These are phyloP conservation scores for Podosphaera fusca DNA, from an alignment of 2,329 filamentous ascomycete species.

Conservation along the genomic window DNA sequence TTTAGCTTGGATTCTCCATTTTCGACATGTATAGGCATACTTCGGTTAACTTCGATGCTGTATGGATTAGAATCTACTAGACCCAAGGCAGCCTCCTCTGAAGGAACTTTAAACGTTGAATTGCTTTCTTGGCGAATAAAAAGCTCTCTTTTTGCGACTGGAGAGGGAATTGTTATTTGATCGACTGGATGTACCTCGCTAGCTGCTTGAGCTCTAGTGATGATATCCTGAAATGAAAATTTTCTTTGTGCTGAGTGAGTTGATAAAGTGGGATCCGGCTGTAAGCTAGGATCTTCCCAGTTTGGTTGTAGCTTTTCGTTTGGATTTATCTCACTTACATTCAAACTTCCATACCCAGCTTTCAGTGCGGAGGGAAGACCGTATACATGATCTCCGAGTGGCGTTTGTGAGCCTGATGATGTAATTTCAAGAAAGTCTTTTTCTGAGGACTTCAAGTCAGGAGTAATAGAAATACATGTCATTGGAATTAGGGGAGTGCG, in stretches of 20 bases:
- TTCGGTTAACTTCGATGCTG: background rate
- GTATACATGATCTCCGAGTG: slow-evolving; percentile 16
- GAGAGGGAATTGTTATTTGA: slow-evolving; percentile 10
- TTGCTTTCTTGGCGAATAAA: slow-evolving; percentile 20
- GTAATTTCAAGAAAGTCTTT: background rate
- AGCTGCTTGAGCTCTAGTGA: slow-evolving; percentile 19
- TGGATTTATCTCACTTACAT: slow-evolving; percentile 14
- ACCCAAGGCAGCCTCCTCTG: slow-evolving; percentile 64
- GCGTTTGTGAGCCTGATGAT: background rate
- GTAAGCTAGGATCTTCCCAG: slow-evolving; percentile 7
- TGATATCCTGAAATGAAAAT: slow-evolving; percentile 82
- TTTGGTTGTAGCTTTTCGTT: slow-evolving; percentile 1
- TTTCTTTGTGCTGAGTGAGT: slow-evolving; percentile 44
- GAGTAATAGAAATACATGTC: slow-evolving; percentile 27
- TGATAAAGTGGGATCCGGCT: slow-evolving; percentile 28
- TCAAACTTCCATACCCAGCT: slow-evolving; percentile 27
- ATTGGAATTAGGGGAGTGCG: slow-evolving; percentile 21
- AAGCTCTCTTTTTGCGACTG: slow-evolving; percentile 17
- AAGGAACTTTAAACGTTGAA: slow-evolving; percentile 27
- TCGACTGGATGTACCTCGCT: slow-evolving; percentile 2
- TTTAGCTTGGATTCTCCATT: background rate
- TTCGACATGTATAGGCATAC: background rate
- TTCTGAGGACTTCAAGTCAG: slow-evolving; percentile 31
- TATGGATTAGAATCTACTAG: slow-evolving; percentile 49
- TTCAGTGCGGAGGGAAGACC: slow-evolving; percentile 22